Evolutionary conservation across 805 yeast species (phyloP).

Genomic region (Clavispora carvajalis): DNA sequence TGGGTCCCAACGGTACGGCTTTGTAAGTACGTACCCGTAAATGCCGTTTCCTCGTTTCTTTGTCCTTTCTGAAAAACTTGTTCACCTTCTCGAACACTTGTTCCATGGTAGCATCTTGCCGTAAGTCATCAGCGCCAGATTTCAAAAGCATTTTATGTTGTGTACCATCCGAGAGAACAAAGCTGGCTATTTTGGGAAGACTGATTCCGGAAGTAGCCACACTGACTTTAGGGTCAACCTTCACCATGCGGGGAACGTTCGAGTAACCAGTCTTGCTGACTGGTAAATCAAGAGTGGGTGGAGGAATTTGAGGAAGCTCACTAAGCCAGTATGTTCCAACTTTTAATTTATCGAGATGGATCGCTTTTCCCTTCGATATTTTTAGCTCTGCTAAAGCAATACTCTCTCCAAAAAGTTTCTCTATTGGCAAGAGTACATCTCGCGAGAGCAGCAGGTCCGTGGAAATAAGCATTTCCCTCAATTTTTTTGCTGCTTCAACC

Average conservation of each 20-base stretch:
- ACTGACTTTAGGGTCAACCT: constrained; percentile 41
- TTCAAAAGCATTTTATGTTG: constrained; percentile 61
- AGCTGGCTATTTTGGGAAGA: constrained; percentile 71
- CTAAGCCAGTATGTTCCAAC: constrained; percentile 47
- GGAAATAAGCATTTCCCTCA: constrained; percentile 39
- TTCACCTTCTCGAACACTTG: constrained; percentile 91
- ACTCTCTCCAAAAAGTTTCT: constrained; percentile 45
- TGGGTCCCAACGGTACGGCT: constrained; percentile 85
- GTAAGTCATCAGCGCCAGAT: constrained; percentile 82
- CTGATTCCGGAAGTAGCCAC: constrained; percentile 85
- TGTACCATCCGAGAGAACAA: constrained; percentile 54
- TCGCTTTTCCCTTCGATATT: constrained; percentile 25
- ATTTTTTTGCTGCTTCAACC: constrained; percentile 42
- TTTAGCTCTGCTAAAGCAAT: constrained; percentile 48
- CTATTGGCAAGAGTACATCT: constrained; percentile 39
- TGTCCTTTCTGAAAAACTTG: constrained; percentile 50
- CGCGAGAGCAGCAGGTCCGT: constrained; percentile 19
- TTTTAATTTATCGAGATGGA: constrained; percentile 31
- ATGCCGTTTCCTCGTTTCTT: constrained; percentile 50
- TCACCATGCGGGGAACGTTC: constrained; percentile 41
- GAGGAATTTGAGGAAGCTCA: constrained; percentile 50
- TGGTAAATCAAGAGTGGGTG: constrained; percentile 54
- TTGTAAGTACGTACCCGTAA: constrained; percentile 76
- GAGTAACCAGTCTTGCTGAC: constrained; percentile 42
- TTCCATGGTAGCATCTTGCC: constrained; percentile 97